Percentiles rank a stretch among this genome's conserved stretches.
Conservation (phyloP, 441 rosid species). For the Euphorbia corollata region DNA sequence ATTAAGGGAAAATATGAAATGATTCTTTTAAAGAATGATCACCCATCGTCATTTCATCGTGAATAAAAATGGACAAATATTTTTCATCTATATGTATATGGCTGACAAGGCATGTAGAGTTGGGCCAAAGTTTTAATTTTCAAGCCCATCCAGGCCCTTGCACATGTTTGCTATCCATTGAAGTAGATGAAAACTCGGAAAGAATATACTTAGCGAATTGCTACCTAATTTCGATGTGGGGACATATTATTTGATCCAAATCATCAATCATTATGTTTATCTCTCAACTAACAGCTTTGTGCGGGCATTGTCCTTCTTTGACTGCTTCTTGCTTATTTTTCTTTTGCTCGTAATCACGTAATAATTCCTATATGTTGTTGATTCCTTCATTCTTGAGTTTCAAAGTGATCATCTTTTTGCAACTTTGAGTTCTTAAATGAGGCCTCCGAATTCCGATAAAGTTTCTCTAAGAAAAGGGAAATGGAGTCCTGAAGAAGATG, state of each 20-base stretch:
- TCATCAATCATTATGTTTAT: background rate
- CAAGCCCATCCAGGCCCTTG: too few relatives aligned
- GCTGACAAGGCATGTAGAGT: too few relatives aligned
- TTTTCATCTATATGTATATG: too few relatives aligned
- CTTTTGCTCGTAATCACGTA: background rate
- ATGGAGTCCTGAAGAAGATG: constrained; percentile 16
- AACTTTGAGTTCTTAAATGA: background rate
- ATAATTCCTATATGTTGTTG: background rate
- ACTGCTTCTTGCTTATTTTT: background rate
- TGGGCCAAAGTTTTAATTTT: too few relatives aligned
- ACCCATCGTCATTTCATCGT: too few relatives aligned
- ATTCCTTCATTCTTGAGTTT: background rate
- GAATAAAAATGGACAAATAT: too few relatives aligned
- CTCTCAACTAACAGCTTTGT: background rate
- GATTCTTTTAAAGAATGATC: too few relatives aligned
- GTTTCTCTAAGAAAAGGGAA: constrained; percentile 8
- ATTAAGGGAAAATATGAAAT: too few relatives aligned
- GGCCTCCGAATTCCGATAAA: constrained; percentile 8
- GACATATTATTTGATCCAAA: background rate
- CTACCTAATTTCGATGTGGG: background rate
- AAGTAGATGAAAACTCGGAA: too few relatives aligned
- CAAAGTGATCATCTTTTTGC: background rate
- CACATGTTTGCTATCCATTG: too few relatives aligned
- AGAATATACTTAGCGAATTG: background rate
- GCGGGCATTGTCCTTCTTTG: background rate